These are phyloP conservation scores for Moesziomyces globuligerus DNA, from an alignment of 1,284 basidiomycete species.

Conservation along the genomic window DNA sequence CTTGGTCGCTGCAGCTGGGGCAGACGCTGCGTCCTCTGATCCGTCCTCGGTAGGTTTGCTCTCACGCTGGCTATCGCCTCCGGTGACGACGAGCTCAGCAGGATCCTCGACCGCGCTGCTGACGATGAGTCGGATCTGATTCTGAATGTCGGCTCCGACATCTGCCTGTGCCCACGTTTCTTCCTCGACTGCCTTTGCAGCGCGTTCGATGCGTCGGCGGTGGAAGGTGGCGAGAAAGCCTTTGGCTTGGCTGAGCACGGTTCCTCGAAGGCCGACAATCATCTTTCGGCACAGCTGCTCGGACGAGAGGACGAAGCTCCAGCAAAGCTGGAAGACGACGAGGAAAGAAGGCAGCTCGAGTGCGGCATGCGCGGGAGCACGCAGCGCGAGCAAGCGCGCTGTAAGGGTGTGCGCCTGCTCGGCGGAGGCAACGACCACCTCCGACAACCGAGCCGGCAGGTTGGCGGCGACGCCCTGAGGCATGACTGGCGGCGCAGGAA, in stretches of 20 bases:
- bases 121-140: conserved; percentile 78
- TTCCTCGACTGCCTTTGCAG: conserved; percentile 89
- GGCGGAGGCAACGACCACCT: conserved; percentile 80
- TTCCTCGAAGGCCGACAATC: conserved; percentile 82
- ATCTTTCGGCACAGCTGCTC: conserved; percentile 86
- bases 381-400: conserved; percentile 79
- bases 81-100: conserved; percentile 69
- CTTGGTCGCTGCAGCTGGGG: conserved; percentile 69
- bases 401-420: conserved; percentile 84
- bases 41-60: neutral
- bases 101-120: conserved; percentile 85
- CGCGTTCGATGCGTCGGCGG: conserved; percentile 79
- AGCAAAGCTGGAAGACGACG: conserved; percentile 82
- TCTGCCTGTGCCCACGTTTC: conserved; percentile 88
- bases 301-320: conserved; percentile 86
- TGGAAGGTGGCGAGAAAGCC: conserved; percentile 87
- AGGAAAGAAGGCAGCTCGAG: conserved; percentile 81
- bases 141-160: conserved; percentile 76
- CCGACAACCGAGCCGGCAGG: conserved; percentile 71
- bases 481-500: conserved; percentile 36
- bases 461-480: conserved; percentile 64
- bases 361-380: conserved; percentile 75
- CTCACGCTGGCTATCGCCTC: conserved; percentile 5
- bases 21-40: neutral
- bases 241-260: conserved; percentile 75